Percentiles rank a stretch among this genome's conserved stretches.
Conservation (phyloP, 2,329 filamentous ascomycete species). For the Reticulascus tulasneorum region DNA sequence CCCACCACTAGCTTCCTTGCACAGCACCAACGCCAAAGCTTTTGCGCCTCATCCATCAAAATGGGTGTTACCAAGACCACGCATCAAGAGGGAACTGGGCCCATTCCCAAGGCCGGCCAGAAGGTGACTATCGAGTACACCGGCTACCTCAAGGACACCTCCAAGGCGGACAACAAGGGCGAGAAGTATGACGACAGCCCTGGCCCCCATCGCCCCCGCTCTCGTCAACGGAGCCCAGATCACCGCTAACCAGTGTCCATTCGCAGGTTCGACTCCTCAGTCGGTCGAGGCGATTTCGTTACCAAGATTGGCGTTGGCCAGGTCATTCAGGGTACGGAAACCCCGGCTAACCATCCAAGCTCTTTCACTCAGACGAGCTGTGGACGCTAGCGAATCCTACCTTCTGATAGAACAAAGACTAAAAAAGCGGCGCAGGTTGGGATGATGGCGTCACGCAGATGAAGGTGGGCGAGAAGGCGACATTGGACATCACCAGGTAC, state of each 20-base stretch:
- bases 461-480: conserved; percentile 87
- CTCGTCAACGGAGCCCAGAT: too few species aligned
- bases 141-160: conserved; percentile 73
- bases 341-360: not conserved
- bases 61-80: conserved; percentile 74
- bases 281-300: conserved; percentile 71
- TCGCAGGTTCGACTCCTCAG: conserved; percentile 82
- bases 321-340: conserved; percentile 74
- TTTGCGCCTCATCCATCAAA: conserved; percentile 21
- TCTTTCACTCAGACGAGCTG: not conserved
- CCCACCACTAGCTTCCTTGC: conserved; percentile 7
- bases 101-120: conserved; percentile 62
- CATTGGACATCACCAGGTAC: conserved; percentile 75
- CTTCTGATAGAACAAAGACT: conserved; percentile 3
- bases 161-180: conserved; percentile 62
- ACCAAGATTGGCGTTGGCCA: conserved; percentile 75
- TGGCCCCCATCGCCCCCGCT: conserved; percentile 4
- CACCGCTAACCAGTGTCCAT: conserved; percentile 16
- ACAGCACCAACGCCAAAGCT: not conserved
- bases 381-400: not conserved
- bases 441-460: conserved; percentile 82
- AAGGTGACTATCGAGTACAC: conserved; percentile 86
- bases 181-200: conserved; percentile 49
- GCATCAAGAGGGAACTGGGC: conserved; percentile 56
- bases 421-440: conserved; percentile 55